A percentile compares a stretch with the other conserved stretches of the same genome.
Evolutionary conservation across 805 yeast species (phyloP).

Genomic region (Kodamaea restingae): DNA sequence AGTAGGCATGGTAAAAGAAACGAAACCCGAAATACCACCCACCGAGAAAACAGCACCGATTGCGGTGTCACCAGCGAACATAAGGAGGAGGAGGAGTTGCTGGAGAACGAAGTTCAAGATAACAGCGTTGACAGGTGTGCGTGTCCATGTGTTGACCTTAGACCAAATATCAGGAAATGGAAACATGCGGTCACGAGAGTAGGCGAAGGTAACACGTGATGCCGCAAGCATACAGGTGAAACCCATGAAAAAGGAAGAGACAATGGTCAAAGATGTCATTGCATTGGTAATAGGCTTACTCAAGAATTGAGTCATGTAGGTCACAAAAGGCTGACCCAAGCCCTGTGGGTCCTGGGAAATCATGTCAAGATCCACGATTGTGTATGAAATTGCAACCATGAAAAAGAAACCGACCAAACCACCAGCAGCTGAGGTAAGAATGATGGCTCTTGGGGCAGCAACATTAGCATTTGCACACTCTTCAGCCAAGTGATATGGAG

Average conservation of each 20-base stretch:
- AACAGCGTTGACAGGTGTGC: conserved; percentile 64
- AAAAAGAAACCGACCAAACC: conserved; percentile 54
- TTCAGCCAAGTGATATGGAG: conserved; percentile 73
- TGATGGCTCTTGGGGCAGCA: conserved; percentile 67
- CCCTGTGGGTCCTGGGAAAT: conserved; percentile 47
- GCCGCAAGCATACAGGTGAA: conserved; percentile 61
- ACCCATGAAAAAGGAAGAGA: conserved; percentile 48
- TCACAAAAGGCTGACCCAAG: conserved; percentile 57
- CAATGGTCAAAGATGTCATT: conserved; percentile 37
- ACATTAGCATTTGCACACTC: conserved; percentile 61
- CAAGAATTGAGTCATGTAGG: conserved; percentile 49
- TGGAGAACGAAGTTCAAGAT: conserved; percentile 56
- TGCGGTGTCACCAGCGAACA: conserved; percentile 63
- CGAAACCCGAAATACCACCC: conserved; percentile 65
- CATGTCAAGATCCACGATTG: conserved; percentile 46
- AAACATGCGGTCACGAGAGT: conserved; percentile 64
- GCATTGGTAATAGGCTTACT: conserved; percentile 37
- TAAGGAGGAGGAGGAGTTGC: conserved; percentile 49
- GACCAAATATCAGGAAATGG: conserved; percentile 52
- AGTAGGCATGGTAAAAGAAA: conserved; percentile 65
- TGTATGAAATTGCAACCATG: conserved; percentile 59
- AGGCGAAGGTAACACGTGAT: conserved; percentile 62
- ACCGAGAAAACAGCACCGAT: conserved; percentile 70
- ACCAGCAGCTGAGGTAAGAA: conserved; percentile 52
- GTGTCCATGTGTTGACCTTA: conserved; percentile 46